A percentile compares a stretch with the other conserved stretches of the same genome.
Conservation (phyloP, 495 filamentous ascomycete species). For the Tuber magnatum region DNA sequence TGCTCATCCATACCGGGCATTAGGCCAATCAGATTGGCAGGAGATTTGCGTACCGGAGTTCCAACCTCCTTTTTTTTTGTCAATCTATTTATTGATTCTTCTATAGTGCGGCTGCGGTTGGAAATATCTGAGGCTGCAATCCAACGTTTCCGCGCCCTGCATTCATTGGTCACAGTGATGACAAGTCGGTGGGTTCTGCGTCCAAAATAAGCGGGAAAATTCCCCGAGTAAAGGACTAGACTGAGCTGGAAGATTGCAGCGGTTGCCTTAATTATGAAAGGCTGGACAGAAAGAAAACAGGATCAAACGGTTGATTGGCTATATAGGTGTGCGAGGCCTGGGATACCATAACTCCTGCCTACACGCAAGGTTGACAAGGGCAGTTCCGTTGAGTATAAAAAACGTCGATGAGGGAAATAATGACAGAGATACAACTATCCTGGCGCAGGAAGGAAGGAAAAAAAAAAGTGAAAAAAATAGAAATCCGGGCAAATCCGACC, state of each 20-base stretch:
- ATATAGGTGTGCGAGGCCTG: not conserved
- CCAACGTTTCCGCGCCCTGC: not conserved
- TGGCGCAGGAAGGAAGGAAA: not conserved
- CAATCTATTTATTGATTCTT: not conserved
- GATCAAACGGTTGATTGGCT: slow-evolving; percentile 6
- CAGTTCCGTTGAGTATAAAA: not conserved
- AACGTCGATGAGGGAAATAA: slow-evolving; percentile 5
- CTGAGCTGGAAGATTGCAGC: not conserved
- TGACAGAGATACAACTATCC: not conserved
- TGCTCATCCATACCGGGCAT: not conserved
- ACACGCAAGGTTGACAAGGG: not conserved
- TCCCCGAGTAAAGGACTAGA: not conserved
- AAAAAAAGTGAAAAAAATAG: not conserved
- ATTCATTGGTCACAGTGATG: not conserved
- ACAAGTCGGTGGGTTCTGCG: not conserved
- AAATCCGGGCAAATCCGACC: slow-evolving; percentile 4
- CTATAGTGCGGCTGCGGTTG: slow-evolving; percentile 2
- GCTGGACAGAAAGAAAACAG: not conserved
- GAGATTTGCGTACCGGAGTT: not conserved
- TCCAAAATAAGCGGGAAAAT: not conserved
- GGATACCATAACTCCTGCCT: not conserved
- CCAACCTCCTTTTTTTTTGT: not conserved
- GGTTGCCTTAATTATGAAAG: slow-evolving; percentile 1
- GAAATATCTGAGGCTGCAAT: not conserved
- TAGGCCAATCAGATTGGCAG: not conserved